phyloP scores from a whole-genome alignment of 805 yeast genomes.

The Ogataea trehaloabstinens region DNA sequence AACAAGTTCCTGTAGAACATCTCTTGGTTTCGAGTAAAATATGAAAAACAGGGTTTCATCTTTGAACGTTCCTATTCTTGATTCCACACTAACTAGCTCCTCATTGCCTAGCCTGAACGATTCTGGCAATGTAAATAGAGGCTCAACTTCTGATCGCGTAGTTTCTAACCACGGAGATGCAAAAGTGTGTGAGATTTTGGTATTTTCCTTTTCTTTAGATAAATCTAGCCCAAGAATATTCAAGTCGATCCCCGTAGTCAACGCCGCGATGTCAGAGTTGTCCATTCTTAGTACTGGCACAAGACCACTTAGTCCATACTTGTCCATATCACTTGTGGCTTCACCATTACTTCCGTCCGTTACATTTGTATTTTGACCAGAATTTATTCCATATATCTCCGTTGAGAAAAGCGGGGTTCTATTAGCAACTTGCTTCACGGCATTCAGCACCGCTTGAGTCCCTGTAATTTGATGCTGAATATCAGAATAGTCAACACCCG shows the following conservation, averaged over 20 bases:
- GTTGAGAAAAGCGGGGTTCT: slow-evolving; percentile 15
- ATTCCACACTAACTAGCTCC: slow-evolving; percentile 29
- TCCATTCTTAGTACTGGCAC: slow-evolving; percentile 59
- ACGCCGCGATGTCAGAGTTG: slow-evolving; percentile 57
- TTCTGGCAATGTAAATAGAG: slow-evolving; percentile 66
- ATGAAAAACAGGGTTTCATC: slow-evolving; percentile 93
- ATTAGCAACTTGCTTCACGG: slow-evolving; percentile 20
- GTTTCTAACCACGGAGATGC: slow-evolving; percentile 97
- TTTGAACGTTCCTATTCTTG: slow-evolving; percentile 58
- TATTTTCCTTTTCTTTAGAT: slow-evolving; percentile 35
- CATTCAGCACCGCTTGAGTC: slow-evolving; percentile 26
- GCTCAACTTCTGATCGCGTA: slow-evolving; percentile 85
- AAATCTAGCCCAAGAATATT: slow-evolving; percentile 65
- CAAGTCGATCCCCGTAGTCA: slow-evolving; percentile 75
- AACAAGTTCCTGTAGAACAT: slow-evolving; percentile 88
- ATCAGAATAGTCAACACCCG: slow-evolving; percentile 12
- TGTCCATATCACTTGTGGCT: slow-evolving; percentile 45
- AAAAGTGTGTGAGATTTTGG: slow-evolving; percentile 57
- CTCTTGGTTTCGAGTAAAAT: slow-evolving; percentile 91
- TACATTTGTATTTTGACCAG: background rate
- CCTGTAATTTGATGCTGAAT: slow-evolving; percentile 24
- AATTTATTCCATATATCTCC: background rate
- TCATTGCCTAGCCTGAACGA: slow-evolving; percentile 37
- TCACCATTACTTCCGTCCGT: background rate
- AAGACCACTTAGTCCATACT: slow-evolving; percentile 68